Percentiles rank a stretch among this genome's conserved stretches.
Evolutionary conservation across 305 asterid species (phyloP).

Genomic region (Fraxinus latifolia): DNA sequence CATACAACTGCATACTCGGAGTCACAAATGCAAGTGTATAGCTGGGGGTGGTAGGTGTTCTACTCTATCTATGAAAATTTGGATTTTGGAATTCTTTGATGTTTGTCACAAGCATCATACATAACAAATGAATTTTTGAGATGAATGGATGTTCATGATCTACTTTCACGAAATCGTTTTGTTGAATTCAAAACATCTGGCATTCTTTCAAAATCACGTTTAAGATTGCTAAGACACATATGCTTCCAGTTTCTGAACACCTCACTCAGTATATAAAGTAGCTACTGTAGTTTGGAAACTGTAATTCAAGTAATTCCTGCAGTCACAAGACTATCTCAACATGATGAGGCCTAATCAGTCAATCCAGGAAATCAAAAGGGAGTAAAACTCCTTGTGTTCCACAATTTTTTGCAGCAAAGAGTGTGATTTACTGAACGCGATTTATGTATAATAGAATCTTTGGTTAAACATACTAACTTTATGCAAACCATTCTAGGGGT

Average conservation of each 20-base stretch:
- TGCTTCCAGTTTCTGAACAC: background rate
- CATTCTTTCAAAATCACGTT: background rate
- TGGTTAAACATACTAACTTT: background rate
- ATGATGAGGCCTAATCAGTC: background rate
- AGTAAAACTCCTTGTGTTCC: background rate
- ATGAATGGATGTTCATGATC: background rate
- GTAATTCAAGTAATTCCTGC: no score
- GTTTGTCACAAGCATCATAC: background rate
- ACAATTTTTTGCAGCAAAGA: background rate
- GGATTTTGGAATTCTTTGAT: background rate
- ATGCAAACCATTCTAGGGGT: conserved; percentile 59
- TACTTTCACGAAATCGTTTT: background rate
- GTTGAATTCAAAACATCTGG: background rate
- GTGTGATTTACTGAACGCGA: background rate
- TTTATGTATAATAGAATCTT: background rate
- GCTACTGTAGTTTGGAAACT: background rate
- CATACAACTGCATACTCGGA: conserved; percentile 87
- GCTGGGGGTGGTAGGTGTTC: conserved; percentile 91
- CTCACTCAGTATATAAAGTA: background rate
- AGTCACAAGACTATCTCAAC: background rate
- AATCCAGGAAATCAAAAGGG: background rate
- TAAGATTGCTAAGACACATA: background rate
- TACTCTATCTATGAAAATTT: background rate
- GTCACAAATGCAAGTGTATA: conserved; percentile 59
- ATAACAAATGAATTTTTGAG: background rate